phyloP scores from a whole-genome alignment of 2,329 filamentous ascomycete species.

The Cytospora leucostoma region DNA sequence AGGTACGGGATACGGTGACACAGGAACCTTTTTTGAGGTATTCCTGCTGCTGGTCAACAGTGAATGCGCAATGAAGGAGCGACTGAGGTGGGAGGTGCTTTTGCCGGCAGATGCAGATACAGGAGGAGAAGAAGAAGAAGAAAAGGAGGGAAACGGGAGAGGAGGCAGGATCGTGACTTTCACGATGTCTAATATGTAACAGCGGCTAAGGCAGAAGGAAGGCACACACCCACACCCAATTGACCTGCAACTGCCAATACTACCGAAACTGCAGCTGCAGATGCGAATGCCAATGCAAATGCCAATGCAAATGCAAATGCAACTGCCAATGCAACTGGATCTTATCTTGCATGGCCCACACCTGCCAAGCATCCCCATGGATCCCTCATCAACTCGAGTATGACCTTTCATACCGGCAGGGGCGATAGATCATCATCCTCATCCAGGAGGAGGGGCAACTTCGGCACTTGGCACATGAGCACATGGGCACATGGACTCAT shows the following conservation, averaged over 20 bases:
- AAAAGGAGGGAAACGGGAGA: neutral
- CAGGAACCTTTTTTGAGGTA: neutral
- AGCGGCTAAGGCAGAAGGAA: too few species aligned
- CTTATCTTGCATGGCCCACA: too few species aligned
- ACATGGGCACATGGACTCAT: neutral
- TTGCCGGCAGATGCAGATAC: slow-evolving; percentile 5
- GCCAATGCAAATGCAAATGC: too few species aligned
- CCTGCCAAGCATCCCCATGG: neutral
- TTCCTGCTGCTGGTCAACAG: neutral
- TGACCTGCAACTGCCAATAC: too few species aligned
- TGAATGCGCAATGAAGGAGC: slow-evolving; percentile 9
- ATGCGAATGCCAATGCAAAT: too few species aligned
- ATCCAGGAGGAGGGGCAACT: neutral
- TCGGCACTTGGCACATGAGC: neutral
- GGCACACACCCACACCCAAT: too few species aligned
- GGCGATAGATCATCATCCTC: neutral
- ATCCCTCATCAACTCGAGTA: neutral
- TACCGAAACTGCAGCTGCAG: too few species aligned
- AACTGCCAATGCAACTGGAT: too few species aligned
- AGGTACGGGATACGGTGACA: too few species aligned
- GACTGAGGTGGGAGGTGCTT: slow-evolving; percentile 16
- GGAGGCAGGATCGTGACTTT: neutral
- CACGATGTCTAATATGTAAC: too few species aligned
- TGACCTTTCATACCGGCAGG: neutral
- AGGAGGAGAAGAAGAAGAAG: neutral